These are phyloP conservation scores for Aspergillus carlsbadensis DNA, from an alignment of 495 filamentous ascomycete species.

Conservation along the genomic window DNA sequence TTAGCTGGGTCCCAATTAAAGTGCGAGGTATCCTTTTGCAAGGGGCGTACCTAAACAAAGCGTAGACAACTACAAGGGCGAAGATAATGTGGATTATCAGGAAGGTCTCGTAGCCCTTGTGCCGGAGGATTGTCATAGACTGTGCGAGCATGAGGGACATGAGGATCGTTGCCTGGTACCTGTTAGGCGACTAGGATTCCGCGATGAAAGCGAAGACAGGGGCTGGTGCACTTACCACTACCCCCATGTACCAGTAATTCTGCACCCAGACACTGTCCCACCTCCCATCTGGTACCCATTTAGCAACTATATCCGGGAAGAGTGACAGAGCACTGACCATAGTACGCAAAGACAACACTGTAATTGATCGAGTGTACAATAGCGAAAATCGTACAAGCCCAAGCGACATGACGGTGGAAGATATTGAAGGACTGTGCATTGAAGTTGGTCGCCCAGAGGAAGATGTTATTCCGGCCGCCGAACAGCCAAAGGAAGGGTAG, in stretches of 20 bases:
- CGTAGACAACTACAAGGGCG: constrained; percentile 35
- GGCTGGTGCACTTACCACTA: constrained; percentile 19
- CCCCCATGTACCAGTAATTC: constrained; percentile 37
- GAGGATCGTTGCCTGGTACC: constrained; percentile 44
- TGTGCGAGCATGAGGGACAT: constrained; percentile 38
- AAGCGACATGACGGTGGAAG: constrained; percentile 45
- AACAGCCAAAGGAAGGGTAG: constrained; percentile 42
- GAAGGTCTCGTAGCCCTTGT: constrained; percentile 45
- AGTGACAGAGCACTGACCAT: constrained; percentile 7
- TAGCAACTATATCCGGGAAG: neutral
- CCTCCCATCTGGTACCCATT: neutral
- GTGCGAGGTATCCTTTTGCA: neutral
- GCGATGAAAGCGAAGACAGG: no score
- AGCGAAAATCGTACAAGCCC: constrained; percentile 39
- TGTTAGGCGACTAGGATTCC: no score
- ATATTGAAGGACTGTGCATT: constrained; percentile 36
- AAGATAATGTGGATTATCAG: constrained; percentile 43
- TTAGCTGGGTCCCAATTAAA: no score
- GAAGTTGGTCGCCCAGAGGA: constrained; percentile 42
- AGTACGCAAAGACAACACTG: constrained; percentile 21
- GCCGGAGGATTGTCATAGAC: constrained; percentile 37
- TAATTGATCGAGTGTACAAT: constrained; percentile 41
- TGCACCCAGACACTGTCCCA: constrained; percentile 21
- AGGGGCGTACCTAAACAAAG: constrained; percentile 36
- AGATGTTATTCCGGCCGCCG: constrained; percentile 42